These are phyloP conservation scores for Pestalotiopsis sp. DNA, from an alignment of 2,329 filamentous ascomycete genomes.

Conservation along the genomic window DNA sequence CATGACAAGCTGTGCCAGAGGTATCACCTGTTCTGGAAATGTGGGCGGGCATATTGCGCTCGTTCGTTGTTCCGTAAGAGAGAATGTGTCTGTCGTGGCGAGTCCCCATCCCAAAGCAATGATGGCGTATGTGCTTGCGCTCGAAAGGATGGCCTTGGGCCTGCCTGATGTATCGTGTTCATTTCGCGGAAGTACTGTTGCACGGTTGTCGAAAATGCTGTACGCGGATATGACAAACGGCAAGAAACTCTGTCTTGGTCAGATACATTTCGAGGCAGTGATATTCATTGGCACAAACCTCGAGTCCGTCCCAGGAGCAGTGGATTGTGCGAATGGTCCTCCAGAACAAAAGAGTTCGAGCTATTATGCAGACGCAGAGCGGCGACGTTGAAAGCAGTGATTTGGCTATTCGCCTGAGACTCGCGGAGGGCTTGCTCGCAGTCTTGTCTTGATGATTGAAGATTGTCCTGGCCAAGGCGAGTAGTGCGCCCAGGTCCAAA, in stretches of 20 bases:
- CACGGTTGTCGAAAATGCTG: constrained; percentile 19
- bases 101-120: constrained; percentile 33
- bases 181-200: constrained; percentile 24
- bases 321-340: constrained; percentile 31
- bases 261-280: background rate
- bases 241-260: constrained; percentile 30
- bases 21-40: constrained; percentile 27
- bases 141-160: background rate
- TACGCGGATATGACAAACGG: constrained; percentile 28
- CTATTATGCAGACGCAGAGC: constrained; percentile 23
- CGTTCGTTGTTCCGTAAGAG: constrained; percentile 24
- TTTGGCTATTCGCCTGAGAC: background rate
- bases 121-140: constrained; percentile 18
- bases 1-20: constrained; percentile 28
- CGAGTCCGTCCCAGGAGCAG: constrained; percentile 34
- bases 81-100: constrained; percentile 28
- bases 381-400: constrained; percentile 17
- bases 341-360: constrained; percentile 32
- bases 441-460: constrained; percentile 13
- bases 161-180: constrained; percentile 18
- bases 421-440: constrained; percentile 7
- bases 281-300: constrained; percentile 24
- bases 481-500: constrained; percentile 22
- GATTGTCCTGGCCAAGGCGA: constrained; percentile 18
- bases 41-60: constrained; percentile 32